Conservation (phyloP, 352 stramenopile species). For the Thalassiosira livingstoniorum region DNA sequence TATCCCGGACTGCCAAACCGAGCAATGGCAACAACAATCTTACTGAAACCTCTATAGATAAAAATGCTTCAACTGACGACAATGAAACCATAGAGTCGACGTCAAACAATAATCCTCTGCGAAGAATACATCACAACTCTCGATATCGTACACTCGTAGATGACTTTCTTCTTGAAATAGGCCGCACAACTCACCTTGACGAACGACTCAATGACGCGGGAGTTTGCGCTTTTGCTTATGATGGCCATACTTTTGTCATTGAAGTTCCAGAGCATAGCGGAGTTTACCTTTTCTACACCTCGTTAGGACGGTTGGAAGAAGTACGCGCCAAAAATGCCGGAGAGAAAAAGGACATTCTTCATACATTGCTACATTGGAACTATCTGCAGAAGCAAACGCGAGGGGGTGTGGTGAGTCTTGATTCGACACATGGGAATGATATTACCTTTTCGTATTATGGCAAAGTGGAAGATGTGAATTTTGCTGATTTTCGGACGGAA, state of each 20-base stretch:
- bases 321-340: background rate
- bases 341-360: background rate
- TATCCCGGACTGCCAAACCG: background rate
- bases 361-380: constrained; percentile 1
- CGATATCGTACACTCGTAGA: background rate
- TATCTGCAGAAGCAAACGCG: constrained; percentile 7
- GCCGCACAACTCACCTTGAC: background rate
- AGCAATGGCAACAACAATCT: background rate
- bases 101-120: background rate
- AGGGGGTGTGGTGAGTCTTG: background rate
- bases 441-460: constrained; percentile 4
- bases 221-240: constrained; percentile 4
- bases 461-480: constrained; percentile 4
- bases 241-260: background rate
- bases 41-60: background rate
- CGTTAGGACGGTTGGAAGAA: background rate
- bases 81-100: background rate
- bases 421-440: background rate
- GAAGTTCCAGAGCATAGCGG: constrained; percentile 1
- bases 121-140: background rate
- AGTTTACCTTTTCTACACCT: background rate
- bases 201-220: constrained; percentile 3
- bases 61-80: background rate
- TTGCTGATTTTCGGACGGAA: constrained; percentile 1
- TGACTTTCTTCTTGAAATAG: constrained; percentile 4